Percentiles rank a stretch among this genome's conserved stretches.
Evolutionary conservation across 2,329 filamentous ascomycete species (phyloP).

Genomic region (Verticillium isaacii): DNA sequence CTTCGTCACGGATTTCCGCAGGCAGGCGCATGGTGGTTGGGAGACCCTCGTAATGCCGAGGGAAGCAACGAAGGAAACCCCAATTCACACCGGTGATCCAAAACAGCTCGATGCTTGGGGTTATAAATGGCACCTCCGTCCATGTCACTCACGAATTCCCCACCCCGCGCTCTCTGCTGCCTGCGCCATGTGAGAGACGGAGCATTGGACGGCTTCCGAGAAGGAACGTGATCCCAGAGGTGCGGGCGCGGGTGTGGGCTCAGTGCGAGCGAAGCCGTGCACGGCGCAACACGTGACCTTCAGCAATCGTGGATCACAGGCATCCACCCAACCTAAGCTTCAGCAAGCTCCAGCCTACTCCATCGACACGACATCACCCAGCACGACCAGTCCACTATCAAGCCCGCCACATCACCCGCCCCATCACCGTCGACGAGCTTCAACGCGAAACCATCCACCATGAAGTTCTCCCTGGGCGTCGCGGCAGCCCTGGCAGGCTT

Average conservation of each 20-base stretch:
- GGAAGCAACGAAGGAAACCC: too few relatives aligned
- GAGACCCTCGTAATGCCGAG: background rate
- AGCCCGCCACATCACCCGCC: conserved; percentile 1
- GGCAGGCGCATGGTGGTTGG: background rate
- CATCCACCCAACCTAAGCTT: background rate
- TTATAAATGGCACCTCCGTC: too few relatives aligned
- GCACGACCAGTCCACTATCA: background rate
- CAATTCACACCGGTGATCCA: too few relatives aligned
- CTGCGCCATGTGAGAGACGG: background rate
- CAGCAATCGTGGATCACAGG: background rate
- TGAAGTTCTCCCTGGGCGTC: conserved; percentile 38
- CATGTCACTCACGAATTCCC: background rate
- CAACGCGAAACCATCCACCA: conserved; percentile 19
- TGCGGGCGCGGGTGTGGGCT: background rate
- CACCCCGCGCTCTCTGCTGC: background rate
- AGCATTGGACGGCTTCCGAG: background rate
- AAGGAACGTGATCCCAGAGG: background rate
- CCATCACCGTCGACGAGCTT: conserved; percentile 1
- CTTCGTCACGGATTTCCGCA: background rate
- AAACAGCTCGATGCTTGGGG: too few relatives aligned
- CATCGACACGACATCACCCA: conserved; percentile 6
- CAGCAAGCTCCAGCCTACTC: conserved; percentile 5
- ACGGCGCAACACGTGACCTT: background rate
- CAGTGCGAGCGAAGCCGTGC: background rate
- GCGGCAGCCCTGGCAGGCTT: conserved; percentile 31